Evolutionary conservation across 2,329 filamentous ascomycete genomes (phyloP), one percentile per base, ranked within the genome.

Genomic region (Plenodomus lindquistii): DNA sequence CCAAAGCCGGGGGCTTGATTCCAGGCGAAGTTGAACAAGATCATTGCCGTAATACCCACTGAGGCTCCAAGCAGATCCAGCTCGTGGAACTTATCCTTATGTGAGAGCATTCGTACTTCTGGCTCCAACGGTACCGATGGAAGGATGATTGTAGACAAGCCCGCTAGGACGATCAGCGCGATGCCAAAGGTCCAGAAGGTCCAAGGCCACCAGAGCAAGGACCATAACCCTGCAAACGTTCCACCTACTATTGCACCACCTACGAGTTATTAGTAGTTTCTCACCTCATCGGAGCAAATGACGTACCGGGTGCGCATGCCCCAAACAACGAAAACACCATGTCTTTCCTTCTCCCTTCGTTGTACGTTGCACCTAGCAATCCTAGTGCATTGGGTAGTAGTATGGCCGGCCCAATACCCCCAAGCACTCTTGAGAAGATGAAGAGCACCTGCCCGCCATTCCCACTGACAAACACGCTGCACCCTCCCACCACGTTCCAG

Each of bases 1-100:
- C 83, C 83, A 1, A 77, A 80, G 0, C 82, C 73, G 0, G 82
- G 79, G 0, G 81, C 84, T 61, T 88, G 84, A 49, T 85, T 87
- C 82, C 83, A 87, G 0, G 84, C 81, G 57, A 88, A 82, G 63
- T 86, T 87, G 69, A 88, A 77, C 16, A 88, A 73, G 6, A 65
- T 74, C 19, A 88, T 71, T 0, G 79, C 79, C 0, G 74, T 72
- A 16, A 87, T 75, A 1, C 85, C 84, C 3, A 74, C 69, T 3
- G 72, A 49, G 5, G 74, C 74, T 10, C 80, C 81, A 5, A 75
- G 58, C 17, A 75, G 54, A 46, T 81, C 78, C 4, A 79, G 61
- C 22, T 73, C 65, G 43, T 51, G 50, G 48, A 72, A 60, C 45
- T 52, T 69, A 27, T 68, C 54, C 24, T 44, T 41, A 8, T 50